A percentile compares a stretch with the other conserved stretches of the same genome.
phyloP scores from a whole-genome alignment of 768 basidiomycete genomes.

The Leccinum arenicola region DNA sequence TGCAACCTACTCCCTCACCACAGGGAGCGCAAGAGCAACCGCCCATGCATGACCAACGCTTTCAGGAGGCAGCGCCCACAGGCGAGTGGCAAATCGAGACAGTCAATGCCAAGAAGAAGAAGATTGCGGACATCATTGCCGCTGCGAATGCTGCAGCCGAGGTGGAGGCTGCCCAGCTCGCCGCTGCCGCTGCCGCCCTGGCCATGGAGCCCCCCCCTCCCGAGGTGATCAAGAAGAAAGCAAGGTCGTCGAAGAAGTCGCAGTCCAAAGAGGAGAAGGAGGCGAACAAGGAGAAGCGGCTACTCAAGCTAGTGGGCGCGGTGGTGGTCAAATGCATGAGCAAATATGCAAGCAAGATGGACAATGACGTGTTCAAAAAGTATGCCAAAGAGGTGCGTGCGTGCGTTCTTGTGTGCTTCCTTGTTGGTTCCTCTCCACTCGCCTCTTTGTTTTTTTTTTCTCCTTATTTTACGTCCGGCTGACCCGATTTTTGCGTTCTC shows the following conservation, averaged over 20 bases:
- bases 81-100: not conserved
- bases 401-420: not conserved
- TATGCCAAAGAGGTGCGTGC: conserved; percentile 86
- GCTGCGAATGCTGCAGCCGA: conserved; percentile 36
- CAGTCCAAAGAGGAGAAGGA: conserved; percentile 58
- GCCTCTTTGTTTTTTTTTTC: not conserved
- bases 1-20: not conserved
- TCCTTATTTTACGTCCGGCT: not conserved
- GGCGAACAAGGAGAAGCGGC: conserved; percentile 73
- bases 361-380: conserved; percentile 85
- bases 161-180: conserved; percentile 32
- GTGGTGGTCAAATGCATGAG: conserved; percentile 94
- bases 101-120: conserved; percentile 21
- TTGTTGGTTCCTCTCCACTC: not conserved
- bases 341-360: conserved; percentile 75
- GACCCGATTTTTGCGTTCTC: conserved; percentile 1
- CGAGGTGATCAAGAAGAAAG: conserved; percentile 24
- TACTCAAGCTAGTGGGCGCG: conserved; percentile 80
- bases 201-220: conserved; percentile 11
- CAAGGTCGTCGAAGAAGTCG: conserved; percentile 36
- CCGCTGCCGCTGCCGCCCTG: conserved; percentile 18
- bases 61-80: not conserved
- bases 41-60: not conserved
- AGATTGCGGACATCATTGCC: conserved; percentile 41
- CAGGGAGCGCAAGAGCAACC: not conserved